phyloP scores from a whole-genome alignment of 306 rosid species.

The Biancaea sappan region DNA sequence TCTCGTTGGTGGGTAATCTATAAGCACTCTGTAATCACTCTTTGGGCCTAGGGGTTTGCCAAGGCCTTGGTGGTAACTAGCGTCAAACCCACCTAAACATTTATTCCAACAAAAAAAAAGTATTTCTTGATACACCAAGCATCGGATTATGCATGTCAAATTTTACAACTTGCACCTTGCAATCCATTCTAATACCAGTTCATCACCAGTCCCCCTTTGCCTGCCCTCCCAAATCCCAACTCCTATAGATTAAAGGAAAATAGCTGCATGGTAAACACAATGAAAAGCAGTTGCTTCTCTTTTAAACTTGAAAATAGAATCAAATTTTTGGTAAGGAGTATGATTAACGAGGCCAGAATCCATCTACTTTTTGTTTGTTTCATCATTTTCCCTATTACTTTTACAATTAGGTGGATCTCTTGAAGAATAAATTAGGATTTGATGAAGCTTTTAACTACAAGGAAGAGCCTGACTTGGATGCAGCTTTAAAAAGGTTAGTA shows the following conservation, averaged over 20 bases:
- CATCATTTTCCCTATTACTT: too few species aligned
- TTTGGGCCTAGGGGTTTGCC: too few species aligned
- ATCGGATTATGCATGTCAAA: not conserved
- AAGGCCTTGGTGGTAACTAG: too few species aligned
- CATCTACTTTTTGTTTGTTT: not conserved
- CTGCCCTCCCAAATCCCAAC: not conserved
- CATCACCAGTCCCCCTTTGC: not conserved
- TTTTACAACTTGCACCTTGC: too few species aligned
- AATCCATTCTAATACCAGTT: too few species aligned
- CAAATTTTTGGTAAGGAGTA: too few species aligned
- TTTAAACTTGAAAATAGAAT: not conserved
- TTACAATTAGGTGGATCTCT: slow-evolving; percentile 1
- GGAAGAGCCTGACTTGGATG: slow-evolving; percentile 10
- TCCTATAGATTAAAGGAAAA: not conserved
- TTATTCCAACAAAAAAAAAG: too few species aligned
- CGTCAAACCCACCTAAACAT: too few species aligned
- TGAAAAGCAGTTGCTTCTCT: not conserved
- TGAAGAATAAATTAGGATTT: slow-evolving; percentile 11
- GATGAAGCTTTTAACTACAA: slow-evolving; percentile 26
- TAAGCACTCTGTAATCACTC: too few species aligned
- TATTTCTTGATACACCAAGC: not conserved
- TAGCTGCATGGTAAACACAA: not conserved
- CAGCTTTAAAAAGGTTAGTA: slow-evolving; percentile 9
- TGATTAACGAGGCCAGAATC: not conserved
- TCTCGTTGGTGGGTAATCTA: too few species aligned